Evolutionary conservation across 2,329 filamentous ascomycete species (phyloP).

Genomic region (Fusarium longipes): DNA sequence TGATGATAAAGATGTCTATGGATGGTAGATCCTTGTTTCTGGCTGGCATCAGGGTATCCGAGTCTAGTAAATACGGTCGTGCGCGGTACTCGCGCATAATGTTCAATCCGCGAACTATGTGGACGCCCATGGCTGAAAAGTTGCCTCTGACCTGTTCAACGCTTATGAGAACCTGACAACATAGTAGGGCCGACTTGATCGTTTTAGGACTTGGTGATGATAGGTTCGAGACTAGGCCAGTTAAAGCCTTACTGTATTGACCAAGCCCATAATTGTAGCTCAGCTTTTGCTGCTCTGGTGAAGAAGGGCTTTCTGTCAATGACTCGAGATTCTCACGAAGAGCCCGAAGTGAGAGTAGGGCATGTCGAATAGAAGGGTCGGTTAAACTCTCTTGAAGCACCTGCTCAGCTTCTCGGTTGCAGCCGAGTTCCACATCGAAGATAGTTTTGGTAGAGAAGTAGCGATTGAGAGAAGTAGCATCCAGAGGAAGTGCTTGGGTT

Average conservation of each 20-base stretch:
- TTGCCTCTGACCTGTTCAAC: constrained; percentile 58
- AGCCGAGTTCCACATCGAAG: constrained; percentile 53
- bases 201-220: constrained; percentile 47
- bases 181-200: constrained; percentile 56
- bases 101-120: constrained; percentile 56
- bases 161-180: constrained; percentile 61
- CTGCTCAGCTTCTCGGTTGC: constrained; percentile 54
- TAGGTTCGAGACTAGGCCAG: constrained; percentile 54
- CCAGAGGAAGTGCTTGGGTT: constrained; percentile 37
- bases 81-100: constrained; percentile 57
- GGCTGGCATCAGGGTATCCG: constrained; percentile 48
- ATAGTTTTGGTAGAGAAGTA: constrained; percentile 58
- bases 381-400: constrained; percentile 53
- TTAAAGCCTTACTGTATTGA: constrained; percentile 57
- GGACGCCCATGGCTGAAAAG: constrained; percentile 56
- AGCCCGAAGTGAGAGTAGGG: constrained; percentile 54
- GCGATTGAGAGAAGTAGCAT: constrained; percentile 52
- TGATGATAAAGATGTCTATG: constrained; percentile 57
- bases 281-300: constrained; percentile 44
- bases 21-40: constrained; percentile 50
- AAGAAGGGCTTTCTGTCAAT: constrained; percentile 42
- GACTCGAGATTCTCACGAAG: constrained; percentile 55
- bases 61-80: constrained; percentile 49
- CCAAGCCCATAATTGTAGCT: constrained; percentile 54
- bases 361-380: constrained; percentile 53